Conservation (phyloP, 352 stramenopile species). For the Phytophthora boehmeriae region DNA sequence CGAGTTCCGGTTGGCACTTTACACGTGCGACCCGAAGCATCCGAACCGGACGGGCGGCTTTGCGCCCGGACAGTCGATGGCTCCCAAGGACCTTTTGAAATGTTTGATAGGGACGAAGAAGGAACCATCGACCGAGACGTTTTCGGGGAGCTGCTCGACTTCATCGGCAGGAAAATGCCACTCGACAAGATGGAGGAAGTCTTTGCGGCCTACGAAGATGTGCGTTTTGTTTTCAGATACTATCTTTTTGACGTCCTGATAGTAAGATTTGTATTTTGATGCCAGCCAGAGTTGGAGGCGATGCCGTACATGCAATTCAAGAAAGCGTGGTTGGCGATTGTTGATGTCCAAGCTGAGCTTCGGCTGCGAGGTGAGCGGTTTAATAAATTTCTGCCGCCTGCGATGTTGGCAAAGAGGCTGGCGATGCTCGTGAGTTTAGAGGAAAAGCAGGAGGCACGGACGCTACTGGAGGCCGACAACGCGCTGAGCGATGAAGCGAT, state of each 20-base stretch:
- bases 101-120: constrained; percentile 79
- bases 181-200: constrained; percentile 71
- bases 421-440: constrained; percentile 67
- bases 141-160: constrained; percentile 74
- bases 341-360: constrained; percentile 74
- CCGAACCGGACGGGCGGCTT: constrained; percentile 72
- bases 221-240: constrained; percentile 22
- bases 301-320: constrained; percentile 79
- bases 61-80: constrained; percentile 66
- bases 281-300: constrained; percentile 60
- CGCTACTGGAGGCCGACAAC: constrained; percentile 58
- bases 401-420: constrained; percentile 65
- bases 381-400: constrained; percentile 63
- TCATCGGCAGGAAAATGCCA: constrained; percentile 67
- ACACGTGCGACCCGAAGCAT: constrained; percentile 83
- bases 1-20: constrained; percentile 79
- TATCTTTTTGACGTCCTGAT: background rate
- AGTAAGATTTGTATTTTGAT: constrained; percentile 3
- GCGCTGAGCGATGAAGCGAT: constrained; percentile 57
- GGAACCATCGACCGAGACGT: constrained; percentile 67
- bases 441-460: constrained; percentile 67
- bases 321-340: constrained; percentile 66
- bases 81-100: constrained; percentile 83
- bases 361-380: constrained; percentile 63
- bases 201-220: constrained; percentile 73